Base-by-base conservation (phyloP, 2,329 filamentous ascomycete species). In the Davidsoniella neocaledoniae region DNA sequence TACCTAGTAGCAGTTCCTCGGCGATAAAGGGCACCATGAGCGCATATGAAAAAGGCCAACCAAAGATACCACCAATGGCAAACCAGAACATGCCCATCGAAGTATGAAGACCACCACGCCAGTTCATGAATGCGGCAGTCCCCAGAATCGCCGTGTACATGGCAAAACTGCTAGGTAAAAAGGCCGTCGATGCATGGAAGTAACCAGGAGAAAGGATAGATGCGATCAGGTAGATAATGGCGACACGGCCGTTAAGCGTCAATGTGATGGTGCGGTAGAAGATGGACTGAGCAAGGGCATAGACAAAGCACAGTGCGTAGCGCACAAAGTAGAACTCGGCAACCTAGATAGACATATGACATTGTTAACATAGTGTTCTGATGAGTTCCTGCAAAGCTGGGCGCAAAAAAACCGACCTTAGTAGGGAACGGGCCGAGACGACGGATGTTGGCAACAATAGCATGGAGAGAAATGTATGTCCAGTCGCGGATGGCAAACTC, bases 401-500 rank as follows among this genome's bases (percentile, higher is more conserved):
- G 29, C 29, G 29, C 29, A 33, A 33, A 33, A 10, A 33, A 33
- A 33, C 29, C 50, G 43, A 72, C 73, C 70, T 82, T 82, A 52
- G 68, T 74, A 2, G 76, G 67, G 45, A 73, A 73, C 2, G 78
- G 78, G 1, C 81, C 61, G 4, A 91, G 58, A 37, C 79, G 73
- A 29, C 79, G 74, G 16, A 86, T 57, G 54, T 77, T 84, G 42
- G 79, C 82, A 43, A 84, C 65, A 17, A 81, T 57, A 23, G 87
- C 84, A 64, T 98, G 90, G 1, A 95, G 66, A 4, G 71, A 75
- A 37, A 93, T 72, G 60, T 98, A 98, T 19, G 87, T 71, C 91
- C 91, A 98, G 67, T 87, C 95, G 55, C 91, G 80, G 58, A 98
- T 95, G 46, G 87, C 85, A 65, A 84, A 96, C 52, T 90, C 81